Base-by-base conservation (phyloP, 192 early-diverging fungal genomes). In the Lobosporangium transversale region DNA sequence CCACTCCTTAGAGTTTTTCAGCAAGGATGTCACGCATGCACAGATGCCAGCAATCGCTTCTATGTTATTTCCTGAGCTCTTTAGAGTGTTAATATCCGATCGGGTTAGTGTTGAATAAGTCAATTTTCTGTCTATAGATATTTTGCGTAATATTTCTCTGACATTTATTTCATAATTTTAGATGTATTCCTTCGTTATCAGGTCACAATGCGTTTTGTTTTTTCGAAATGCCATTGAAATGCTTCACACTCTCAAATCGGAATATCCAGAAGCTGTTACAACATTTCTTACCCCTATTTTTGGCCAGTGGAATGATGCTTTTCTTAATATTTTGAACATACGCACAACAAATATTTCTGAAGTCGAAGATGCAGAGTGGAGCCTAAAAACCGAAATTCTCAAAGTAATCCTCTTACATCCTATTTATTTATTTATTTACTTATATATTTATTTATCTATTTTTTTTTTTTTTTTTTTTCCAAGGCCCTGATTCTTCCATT, bases 151-250 rank as follows among this genome's bases (percentile, higher is more conserved):
- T n/a, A n/a, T n/a, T n/a, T n/a, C 23, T 43, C 21, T 10, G 31
- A 31, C 44, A 9, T 14, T 32, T 4, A 31, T 32, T 18, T 27
- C 10, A 27, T 27, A 10, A 47, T 3, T 20, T 33, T 53, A 89
- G 88, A 57, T 78, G n/a, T 88, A 89, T 40, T 87, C 84, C 1
- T 83, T 78, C 42, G 80, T 79, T 44, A 92, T 89, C 3, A 86
- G 95, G 10, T 88, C 87, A 9, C 81, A 92, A 60, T 90, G 93
- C 1, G 88, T 92, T 5, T 76, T 84, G n/a, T 91, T 98, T 32
- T 94, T 96, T 64, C 83, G 85, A 24, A 89, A 93, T 62, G 93
- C 93, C 57, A 76, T 95, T 12, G 91, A 95, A 53, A 94, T 93
- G 79, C 75, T 96, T 23, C 84, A 85, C 58, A 90, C 86, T 47